Conservation (phyloP, 208 protist species). For the Acanthamoeba castellanii region DNA sequence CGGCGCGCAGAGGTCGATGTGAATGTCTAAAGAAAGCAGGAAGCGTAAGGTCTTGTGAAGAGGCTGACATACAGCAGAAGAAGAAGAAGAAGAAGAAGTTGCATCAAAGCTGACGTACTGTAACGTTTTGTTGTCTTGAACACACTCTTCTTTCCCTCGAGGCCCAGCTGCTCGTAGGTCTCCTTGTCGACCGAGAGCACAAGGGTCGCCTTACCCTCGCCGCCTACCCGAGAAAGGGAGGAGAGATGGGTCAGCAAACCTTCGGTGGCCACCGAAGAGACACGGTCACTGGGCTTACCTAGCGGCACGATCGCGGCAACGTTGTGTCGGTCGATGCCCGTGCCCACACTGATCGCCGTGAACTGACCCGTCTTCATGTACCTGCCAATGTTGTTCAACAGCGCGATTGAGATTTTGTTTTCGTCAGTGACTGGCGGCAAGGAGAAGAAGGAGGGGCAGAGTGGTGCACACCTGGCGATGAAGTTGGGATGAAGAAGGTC, state of each 20-base stretch:
- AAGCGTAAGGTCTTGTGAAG: neutral
- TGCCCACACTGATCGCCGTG: constrained; percentile 42
- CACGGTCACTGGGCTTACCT: neutral
- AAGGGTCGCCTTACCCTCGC: constrained; percentile 7
- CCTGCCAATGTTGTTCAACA: neutral
- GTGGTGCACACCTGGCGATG: neutral
- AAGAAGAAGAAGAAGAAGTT: too few relatives aligned
- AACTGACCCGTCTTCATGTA: constrained; percentile 66
- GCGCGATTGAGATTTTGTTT: neutral
- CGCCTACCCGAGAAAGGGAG: neutral
- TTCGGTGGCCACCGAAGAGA: neutral
- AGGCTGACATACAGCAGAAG: neutral
- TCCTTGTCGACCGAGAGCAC: constrained; percentile 72
- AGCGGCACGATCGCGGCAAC: constrained; percentile 39
- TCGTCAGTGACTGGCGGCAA: neutral
- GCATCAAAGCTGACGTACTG: neutral
- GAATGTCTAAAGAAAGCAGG: neutral
- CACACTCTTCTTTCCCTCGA: constrained; percentile 13
- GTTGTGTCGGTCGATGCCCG: constrained; percentile 50
- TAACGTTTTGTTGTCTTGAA: neutral
- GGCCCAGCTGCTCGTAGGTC: constrained; percentile 71
- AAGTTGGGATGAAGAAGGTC: constrained; percentile 39
- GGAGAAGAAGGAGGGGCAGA: neutral
- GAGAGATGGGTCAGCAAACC: neutral
- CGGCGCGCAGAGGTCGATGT: constrained; percentile 30